Evolutionary conservation across 2,329 filamentous ascomycete genomes (phyloP).

Genomic region (Metarhizium rileyi): DNA sequence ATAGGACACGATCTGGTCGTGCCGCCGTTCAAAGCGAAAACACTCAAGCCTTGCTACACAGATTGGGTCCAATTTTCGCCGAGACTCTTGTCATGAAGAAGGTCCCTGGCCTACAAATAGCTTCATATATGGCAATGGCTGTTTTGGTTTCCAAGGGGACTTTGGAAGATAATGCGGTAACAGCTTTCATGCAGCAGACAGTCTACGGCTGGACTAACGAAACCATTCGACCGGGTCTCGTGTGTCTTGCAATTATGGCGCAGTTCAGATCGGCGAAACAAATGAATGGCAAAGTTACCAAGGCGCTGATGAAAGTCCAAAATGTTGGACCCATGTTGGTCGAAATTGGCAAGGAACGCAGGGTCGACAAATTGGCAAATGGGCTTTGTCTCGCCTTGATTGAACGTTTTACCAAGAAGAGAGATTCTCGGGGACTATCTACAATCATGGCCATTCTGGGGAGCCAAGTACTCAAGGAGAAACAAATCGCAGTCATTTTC

Average conservation of each 20-base stretch:
- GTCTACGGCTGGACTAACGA: conserved; percentile 66
- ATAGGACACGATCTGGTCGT: conserved; percentile 66
- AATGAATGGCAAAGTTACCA: conserved; percentile 61
- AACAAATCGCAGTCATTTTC: conserved; percentile 55
- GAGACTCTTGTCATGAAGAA: conserved; percentile 68
- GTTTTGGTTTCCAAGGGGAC: conserved; percentile 76
- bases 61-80: conserved; percentile 60
- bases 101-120: conserved; percentile 70
- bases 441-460: conserved; percentile 53
- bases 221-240: conserved; percentile 62
- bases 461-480: conserved; percentile 49
- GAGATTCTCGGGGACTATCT: conserved; percentile 45
- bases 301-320: conserved; percentile 54
- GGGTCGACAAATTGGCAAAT: conserved; percentile 61
- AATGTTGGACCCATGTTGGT: conserved; percentile 50
- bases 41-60: conserved; percentile 65
- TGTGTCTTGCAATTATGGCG: conserved; percentile 72
- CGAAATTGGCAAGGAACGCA: conserved; percentile 53
- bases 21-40: conserved; percentile 68
- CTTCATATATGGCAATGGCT: conserved; percentile 83
- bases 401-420: conserved; percentile 50
- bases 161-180: conserved; percentile 70
- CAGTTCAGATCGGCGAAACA: conserved; percentile 65
- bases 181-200: conserved; percentile 82
- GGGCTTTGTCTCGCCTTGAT: conserved; percentile 60